These are phyloP conservation scores for Candida buenavistaensis DNA, from an alignment of 1,139 yeast genomes.

Conservation along the genomic window DNA sequence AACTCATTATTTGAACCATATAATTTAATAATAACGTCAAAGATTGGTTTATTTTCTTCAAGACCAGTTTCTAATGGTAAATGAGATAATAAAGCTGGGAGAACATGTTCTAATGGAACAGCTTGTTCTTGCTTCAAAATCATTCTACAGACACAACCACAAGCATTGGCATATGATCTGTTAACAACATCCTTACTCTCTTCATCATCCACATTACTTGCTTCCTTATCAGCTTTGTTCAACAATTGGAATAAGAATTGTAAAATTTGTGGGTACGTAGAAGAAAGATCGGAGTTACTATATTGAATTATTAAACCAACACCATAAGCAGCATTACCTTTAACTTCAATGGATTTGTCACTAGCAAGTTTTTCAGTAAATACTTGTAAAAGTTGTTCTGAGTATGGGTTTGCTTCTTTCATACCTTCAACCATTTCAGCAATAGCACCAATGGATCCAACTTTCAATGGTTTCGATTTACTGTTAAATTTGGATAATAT, in stretches of 20 bases:
- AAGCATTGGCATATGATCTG: constrained; percentile 89
- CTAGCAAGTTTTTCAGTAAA: constrained; percentile 67
- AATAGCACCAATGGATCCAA: constrained; percentile 81
- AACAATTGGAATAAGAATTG: constrained; percentile 77
- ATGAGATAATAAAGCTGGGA: constrained; percentile 74
- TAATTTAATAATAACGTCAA: constrained; percentile 71
- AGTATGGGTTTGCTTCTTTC: constrained; percentile 64
- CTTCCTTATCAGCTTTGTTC: constrained; percentile 73
- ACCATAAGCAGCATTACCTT: constrained; percentile 96
- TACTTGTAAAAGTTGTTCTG: constrained; percentile 68
- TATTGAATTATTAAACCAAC: constrained; percentile 79
- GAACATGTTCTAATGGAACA: constrained; percentile 78
- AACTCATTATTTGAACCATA: constrained; percentile 63
- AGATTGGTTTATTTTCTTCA: constrained; percentile 92
- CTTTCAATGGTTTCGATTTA: constrained; percentile 73
- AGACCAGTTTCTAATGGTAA: constrained; percentile 86
- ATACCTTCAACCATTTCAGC: constrained; percentile 87
- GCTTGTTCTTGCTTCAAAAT: constrained; percentile 68
- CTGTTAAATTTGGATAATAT: constrained; percentile 61
- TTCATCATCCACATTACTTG: constrained; percentile 61
- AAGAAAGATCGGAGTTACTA: constrained; percentile 53
- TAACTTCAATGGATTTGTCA: constrained; percentile 85
- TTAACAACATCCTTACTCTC: constrained; percentile 79
- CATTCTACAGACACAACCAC: constrained; percentile 97
- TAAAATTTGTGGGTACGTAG: constrained; percentile 68